These are phyloP conservation scores for Penicillium brevicompactum DNA, from an alignment of 2,329 filamentous ascomycete species.

Conservation along the genomic window DNA sequence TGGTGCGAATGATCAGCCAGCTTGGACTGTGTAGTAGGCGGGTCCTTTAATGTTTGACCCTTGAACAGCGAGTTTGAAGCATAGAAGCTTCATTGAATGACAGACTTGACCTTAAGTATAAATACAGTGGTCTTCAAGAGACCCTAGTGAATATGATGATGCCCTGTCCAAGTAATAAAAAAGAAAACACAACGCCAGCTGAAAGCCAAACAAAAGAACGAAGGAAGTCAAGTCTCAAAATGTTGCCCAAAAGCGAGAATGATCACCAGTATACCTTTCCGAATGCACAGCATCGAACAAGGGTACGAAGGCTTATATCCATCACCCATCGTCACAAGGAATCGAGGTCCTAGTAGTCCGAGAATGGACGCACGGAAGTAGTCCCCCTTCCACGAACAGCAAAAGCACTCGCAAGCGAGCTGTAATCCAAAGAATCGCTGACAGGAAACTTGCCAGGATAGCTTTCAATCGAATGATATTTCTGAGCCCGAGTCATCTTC, in stretches of 20 bases:
- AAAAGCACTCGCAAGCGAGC: constrained; percentile 28
- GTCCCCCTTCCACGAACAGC: constrained; percentile 26
- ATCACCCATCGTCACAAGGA: no score
- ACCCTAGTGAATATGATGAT: background rate
- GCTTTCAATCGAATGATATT: constrained; percentile 29
- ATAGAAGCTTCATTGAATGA: background rate
- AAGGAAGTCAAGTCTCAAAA: background rate
- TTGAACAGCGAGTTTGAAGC: background rate
- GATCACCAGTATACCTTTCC: background rate
- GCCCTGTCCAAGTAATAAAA: no score
- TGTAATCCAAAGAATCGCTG: constrained; percentile 31
- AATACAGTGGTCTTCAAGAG: background rate
- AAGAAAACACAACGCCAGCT: no score
- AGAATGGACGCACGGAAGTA: constrained; percentile 34
- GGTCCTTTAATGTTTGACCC: no score
- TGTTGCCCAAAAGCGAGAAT: background rate
- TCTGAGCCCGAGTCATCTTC: constrained; percentile 13
- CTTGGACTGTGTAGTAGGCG: no score
- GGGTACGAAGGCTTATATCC: background rate
- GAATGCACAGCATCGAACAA: background rate
- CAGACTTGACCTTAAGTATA: background rate
- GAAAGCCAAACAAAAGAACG: background rate
- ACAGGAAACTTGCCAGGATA: constrained; percentile 37
- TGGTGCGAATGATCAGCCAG: no score
- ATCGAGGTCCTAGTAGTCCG: constrained; percentile 23